Conservation (phyloP, 1,284 basidiomycete genomes). For the Trichosporon ovoides region DNA sequence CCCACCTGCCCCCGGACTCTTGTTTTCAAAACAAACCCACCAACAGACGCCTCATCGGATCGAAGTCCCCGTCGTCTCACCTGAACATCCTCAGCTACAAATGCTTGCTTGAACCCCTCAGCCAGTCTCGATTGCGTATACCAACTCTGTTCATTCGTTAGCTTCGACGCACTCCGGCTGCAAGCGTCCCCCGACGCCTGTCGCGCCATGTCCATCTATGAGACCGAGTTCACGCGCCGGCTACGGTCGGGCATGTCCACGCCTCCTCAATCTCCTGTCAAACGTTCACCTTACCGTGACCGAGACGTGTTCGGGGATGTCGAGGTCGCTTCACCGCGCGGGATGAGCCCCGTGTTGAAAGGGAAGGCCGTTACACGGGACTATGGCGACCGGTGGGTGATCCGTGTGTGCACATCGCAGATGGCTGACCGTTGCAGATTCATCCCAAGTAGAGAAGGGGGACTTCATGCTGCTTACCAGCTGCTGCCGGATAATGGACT, state of each 20-base stretch:
- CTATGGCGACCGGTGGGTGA: constrained; percentile 48
- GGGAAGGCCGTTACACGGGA: constrained; percentile 39
- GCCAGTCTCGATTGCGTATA: neutral
- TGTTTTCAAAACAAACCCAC: constrained; percentile 3
- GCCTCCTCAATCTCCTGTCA: constrained; percentile 10
- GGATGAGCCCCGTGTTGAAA: constrained; percentile 25
- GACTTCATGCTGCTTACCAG: constrained; percentile 53
- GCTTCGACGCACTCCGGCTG: too few relatives aligned
- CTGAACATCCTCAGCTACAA: neutral
- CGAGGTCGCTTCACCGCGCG: constrained; percentile 21
- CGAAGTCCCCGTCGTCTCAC: neutral
- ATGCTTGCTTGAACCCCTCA: neutral
- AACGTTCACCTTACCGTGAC: constrained; percentile 4
- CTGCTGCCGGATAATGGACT: constrained; percentile 47
- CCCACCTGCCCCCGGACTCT: too few relatives aligned
- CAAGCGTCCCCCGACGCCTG: neutral
- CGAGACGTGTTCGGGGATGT: constrained; percentile 39
- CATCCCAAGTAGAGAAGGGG: constrained; percentile 54
- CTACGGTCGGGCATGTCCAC: constrained; percentile 27
- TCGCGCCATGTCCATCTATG: constrained; percentile 25
- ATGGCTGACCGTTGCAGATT: constrained; percentile 42
- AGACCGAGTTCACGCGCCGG: constrained; percentile 38
- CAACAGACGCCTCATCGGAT: neutral
- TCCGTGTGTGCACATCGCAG: neutral
- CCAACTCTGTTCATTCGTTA: neutral